These are phyloP conservation scores for Globisporangium apiculatum DNA, from an alignment of 352 stramenopile species.

Conservation along the genomic window DNA sequence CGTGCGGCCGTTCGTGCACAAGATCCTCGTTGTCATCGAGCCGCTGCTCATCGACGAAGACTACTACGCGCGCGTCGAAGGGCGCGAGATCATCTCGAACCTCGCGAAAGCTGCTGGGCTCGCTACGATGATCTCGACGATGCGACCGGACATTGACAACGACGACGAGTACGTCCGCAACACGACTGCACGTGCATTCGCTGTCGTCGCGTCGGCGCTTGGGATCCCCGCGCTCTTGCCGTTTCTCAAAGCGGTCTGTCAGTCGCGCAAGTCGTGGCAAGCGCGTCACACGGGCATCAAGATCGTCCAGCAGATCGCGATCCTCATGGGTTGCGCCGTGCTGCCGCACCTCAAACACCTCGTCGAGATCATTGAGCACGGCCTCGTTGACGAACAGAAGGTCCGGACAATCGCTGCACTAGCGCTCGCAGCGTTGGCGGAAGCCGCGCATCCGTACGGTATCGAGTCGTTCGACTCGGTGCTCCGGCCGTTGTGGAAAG, in stretches of 20 bases:
- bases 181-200: slow-evolving; percentile 97
- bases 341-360: slow-evolving; percentile 97
- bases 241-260: slow-evolving; percentile 99
- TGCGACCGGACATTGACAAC: slow-evolving; percentile 99
- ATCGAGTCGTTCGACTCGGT: slow-evolving; percentile 99
- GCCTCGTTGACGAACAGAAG: slow-evolving; percentile 97
- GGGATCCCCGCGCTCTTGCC: slow-evolving; percentile 96
- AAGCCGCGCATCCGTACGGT: slow-evolving; percentile 97
- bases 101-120: slow-evolving; percentile 97
- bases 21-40: slow-evolving; percentile 99
- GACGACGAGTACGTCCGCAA: slow-evolving; percentile 99
- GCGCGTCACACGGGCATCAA: slow-evolving; percentile 99
- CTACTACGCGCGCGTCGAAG: slow-evolving; percentile 98
- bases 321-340: slow-evolving; percentile 98
- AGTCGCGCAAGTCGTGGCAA: slow-evolving; percentile 97
- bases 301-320: slow-evolving; percentile 98
- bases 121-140: slow-evolving; percentile 99
- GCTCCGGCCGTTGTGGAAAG: slow-evolving; percentile 96
- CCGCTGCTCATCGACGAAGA: slow-evolving; percentile 99
- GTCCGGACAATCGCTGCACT: slow-evolving; percentile 98
- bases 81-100: slow-evolving; percentile 99
- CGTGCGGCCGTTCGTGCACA: slow-evolving; percentile 98
- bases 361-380: slow-evolving; percentile 98
- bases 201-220: slow-evolving; percentile 97
- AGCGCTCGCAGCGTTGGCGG: slow-evolving; percentile 95